These are phyloP conservation scores for Hibiscus tridactylites DNA, from an alignment of 345 rosid genomes.

Conservation along the genomic window DNA sequence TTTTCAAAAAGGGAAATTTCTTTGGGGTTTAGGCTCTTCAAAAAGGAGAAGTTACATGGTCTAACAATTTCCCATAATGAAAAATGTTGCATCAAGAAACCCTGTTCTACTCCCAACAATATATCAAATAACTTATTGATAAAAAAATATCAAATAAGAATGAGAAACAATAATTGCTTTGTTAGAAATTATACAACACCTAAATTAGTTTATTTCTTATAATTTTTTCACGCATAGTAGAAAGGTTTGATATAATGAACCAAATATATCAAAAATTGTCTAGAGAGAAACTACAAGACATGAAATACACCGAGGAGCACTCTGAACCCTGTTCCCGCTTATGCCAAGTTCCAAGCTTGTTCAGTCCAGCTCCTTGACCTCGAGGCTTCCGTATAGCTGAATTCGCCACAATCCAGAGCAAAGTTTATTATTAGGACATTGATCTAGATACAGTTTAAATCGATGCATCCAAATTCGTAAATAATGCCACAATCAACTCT, in stretches of 20 bases:
- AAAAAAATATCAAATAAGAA: too few relatives aligned
- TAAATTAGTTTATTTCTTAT: not conserved
- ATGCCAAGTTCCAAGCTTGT: not conserved
- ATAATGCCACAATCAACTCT: not conserved
- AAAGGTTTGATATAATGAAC: not conserved
- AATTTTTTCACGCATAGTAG: not conserved
- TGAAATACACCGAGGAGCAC: not conserved
- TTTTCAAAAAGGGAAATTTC: too few relatives aligned
- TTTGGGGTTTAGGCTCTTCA: not conserved
- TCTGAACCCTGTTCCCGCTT: not conserved
- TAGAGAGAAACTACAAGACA: not conserved
- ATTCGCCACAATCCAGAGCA: not conserved
- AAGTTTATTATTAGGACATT: not conserved
- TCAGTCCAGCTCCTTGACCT: not conserved
- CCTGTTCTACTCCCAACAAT: not conserved
- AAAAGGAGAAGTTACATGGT: conserved; percentile 45
- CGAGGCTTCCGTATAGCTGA: not conserved
- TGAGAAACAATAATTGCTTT: too few relatives aligned
- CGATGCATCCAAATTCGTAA: not conserved
- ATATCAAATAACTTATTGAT: too few relatives aligned
- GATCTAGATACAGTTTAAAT: not conserved
- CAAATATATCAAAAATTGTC: not conserved
- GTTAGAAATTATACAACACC: conserved; percentile 1
- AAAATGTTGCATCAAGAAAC: not conserved
- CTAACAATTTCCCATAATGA: conserved; percentile 34